These are phyloP conservation scores for Lunularia cruciata DNA, from an alignment of 225 moss, liverwort and hornwort genomes.

Conservation along the genomic window DNA sequence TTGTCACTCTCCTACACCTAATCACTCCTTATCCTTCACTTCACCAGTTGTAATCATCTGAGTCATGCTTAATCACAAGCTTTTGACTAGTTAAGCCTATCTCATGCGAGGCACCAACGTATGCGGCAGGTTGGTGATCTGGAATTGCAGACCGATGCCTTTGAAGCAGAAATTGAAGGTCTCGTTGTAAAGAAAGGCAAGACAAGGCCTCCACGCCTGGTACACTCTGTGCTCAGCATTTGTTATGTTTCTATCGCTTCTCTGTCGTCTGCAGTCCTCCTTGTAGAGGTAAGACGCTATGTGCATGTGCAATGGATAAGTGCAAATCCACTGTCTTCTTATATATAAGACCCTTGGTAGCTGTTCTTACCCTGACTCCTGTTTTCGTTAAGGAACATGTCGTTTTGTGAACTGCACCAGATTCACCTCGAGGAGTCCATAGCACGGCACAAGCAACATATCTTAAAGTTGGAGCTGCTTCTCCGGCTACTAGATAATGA, in stretches of 20 bases:
- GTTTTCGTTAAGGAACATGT: background rate
- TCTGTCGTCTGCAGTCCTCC: background rate
- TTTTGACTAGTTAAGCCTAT: too few relatives aligned
- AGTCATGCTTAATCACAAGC: too few relatives aligned
- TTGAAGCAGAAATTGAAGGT: slow-evolving; percentile 91
- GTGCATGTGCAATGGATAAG: background rate
- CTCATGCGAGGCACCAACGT: slow-evolving; percentile 12
- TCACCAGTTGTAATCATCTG: too few relatives aligned
- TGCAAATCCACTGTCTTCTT: background rate
- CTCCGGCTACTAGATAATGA: slow-evolving; percentile 86
- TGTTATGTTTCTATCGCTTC: background rate
- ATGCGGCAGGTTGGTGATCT: slow-evolving; percentile 67
- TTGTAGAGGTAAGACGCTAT: background rate
- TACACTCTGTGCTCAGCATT: slow-evolving; percentile 32
- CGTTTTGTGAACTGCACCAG: slow-evolving; percentile 28
- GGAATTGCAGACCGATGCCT: slow-evolving; percentile 80
- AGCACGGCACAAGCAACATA: slow-evolving; percentile 78
- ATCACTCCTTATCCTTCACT: too few relatives aligned
- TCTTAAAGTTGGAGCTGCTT: slow-evolving; percentile 69
- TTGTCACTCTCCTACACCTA: background rate
- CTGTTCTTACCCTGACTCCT: background rate
- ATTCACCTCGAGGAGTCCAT: slow-evolving; percentile 87
- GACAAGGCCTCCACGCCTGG: slow-evolving; percentile 89
- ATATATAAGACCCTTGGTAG: background rate
- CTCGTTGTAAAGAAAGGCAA: slow-evolving; percentile 85